These are phyloP conservation scores for Phylloporus sp. DNA, from an alignment of 1,284 basidiomycete genomes.

Conservation along the genomic window DNA sequence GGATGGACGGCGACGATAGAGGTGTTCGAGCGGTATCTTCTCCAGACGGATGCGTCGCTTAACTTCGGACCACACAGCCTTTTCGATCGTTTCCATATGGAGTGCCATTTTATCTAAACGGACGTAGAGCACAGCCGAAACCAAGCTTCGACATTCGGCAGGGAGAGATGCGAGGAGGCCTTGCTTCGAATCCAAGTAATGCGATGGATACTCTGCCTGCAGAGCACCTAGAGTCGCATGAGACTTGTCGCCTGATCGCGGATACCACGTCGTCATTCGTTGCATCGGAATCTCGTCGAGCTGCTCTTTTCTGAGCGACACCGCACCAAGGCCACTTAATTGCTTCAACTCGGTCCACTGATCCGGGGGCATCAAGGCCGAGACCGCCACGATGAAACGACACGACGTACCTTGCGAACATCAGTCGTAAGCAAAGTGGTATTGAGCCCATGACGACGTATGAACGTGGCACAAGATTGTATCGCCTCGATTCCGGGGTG, in stretches of 20 bases:
- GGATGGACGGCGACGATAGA: conserved; percentile 26
- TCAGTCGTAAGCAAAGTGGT: conserved; percentile 48
- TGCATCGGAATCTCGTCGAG: conserved; percentile 35
- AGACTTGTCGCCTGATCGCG: conserved; percentile 23
- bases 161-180: conserved; percentile 36
- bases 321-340: conserved; percentile 44
- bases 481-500: conserved; percentile 54
- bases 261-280: conserved; percentile 33
- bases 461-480: conserved; percentile 51
- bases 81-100: conserved; percentile 39
- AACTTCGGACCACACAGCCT: conserved; percentile 33
- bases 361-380: neutral
- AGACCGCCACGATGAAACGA: neutral
- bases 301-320: conserved; percentile 43
- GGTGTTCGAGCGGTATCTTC: conserved; percentile 23
- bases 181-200: conserved; percentile 25
- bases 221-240: conserved; percentile 36
- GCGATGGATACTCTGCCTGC: conserved; percentile 41
- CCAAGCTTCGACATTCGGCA: conserved; percentile 30
- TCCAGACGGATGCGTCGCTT: conserved; percentile 31
- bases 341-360: conserved; percentile 47
- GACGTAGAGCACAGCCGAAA: conserved; percentile 34
- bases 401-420: conserved; percentile 41
- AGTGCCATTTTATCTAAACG: conserved; percentile 34
- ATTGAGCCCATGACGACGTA: conserved; percentile 45